These are phyloP conservation scores for Vanilla planifolia DNA, from an alignment of 106 monocot genomes.

Conservation along the genomic window DNA sequence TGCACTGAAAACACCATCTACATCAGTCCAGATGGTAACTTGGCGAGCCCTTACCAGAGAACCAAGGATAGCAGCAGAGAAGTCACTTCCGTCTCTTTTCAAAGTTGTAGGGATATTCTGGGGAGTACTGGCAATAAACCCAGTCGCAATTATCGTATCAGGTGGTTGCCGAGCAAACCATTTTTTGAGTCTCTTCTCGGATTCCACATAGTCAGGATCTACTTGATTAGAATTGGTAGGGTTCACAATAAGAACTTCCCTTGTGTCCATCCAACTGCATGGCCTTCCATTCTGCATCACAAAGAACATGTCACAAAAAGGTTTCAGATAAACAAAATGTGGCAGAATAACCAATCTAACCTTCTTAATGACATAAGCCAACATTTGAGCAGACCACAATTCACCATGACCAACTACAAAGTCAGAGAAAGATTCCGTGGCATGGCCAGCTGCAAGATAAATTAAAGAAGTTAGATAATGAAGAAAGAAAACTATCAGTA, in stretches of 20 bases:
- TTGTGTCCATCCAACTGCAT: constrained; percentile 96
- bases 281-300: constrained; percentile 58
- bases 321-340: no score
- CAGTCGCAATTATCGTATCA: constrained; percentile 85
- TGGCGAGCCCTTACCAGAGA: constrained; percentile 76
- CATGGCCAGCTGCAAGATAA: constrained; percentile 90
- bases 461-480: no score
- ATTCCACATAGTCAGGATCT: constrained; percentile 81
- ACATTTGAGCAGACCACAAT: constrained; percentile 96
- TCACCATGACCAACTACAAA: constrained; percentile 99
- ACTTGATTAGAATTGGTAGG: constrained; percentile 87
- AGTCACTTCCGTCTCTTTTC: constrained; percentile 99
- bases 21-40: constrained; percentile 99
- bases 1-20: constrained; percentile 98
- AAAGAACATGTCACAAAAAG: constrained; percentile 7
- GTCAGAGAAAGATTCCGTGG: constrained; percentile 96
- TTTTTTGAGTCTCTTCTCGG: constrained; percentile 72
- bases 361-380: constrained; percentile 82
- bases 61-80: constrained; percentile 95
- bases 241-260: constrained; percentile 89
- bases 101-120: constrained; percentile 90
- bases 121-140: constrained; percentile 94
- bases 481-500: no score
- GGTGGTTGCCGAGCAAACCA: constrained; percentile 59
- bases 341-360: constrained; percentile 16